Conservation (phyloP, 2,329 filamentous ascomycete genomes). For the Chaetoscypha palmicola region DNA sequence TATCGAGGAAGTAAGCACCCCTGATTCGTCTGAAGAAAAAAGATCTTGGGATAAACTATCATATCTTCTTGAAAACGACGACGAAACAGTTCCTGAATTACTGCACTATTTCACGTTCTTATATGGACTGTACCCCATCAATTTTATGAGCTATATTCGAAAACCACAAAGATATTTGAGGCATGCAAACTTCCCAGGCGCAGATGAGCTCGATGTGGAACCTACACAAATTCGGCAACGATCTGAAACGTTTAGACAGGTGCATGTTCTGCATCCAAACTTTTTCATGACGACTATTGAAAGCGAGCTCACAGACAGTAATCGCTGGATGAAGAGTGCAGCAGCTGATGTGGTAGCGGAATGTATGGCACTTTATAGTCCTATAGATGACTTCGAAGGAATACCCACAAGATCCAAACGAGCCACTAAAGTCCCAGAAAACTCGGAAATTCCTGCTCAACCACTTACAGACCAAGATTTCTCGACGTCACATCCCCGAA, state of each 20-base stretch:
- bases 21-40: conserved; percentile 32
- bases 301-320: conserved; percentile 68
- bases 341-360: conserved; percentile 73
- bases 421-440: conserved; percentile 14
- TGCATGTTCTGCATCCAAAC: conserved; percentile 74
- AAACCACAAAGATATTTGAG: conserved; percentile 75
- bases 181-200: conserved; percentile 60
- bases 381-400: conserved; percentile 19
- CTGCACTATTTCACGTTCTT: conserved; percentile 73
- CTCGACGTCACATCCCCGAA: conserved; percentile 26
- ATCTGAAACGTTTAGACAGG: conserved; percentile 66
- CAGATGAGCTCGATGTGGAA: conserved; percentile 71
- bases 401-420: conserved; percentile 13
- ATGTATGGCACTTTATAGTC: conserved; percentile 61
- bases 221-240: conserved; percentile 69
- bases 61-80: conserved; percentile 55
- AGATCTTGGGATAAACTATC: conserved; percentile 56
- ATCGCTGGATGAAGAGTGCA: conserved; percentile 73
- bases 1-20: conserved; percentile 29
- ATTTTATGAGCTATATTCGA: conserved; percentile 79
- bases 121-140: conserved; percentile 77
- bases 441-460: conserved; percentile 27
- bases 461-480: conserved; percentile 20
- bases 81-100: conserved; percentile 58
- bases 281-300: conserved; percentile 75